Conservation (phyloP, 768 basidiomycete species). For the Pleurotus eryngii region DNA sequence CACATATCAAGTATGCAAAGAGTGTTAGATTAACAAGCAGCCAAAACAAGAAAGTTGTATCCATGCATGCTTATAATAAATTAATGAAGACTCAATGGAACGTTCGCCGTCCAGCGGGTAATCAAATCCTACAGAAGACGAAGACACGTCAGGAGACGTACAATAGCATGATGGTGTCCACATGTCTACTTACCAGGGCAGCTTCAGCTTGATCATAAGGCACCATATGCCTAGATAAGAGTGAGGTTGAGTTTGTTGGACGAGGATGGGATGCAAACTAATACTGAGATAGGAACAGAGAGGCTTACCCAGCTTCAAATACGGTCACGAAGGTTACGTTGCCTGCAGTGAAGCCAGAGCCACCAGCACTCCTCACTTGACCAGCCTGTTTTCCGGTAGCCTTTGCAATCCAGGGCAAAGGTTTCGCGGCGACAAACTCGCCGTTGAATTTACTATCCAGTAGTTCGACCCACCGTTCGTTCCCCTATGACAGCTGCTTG, state of each 20-base stretch:
- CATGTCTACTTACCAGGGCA: conserved; percentile 53
- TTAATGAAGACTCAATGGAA: conserved; percentile 35
- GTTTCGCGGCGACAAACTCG: conserved; percentile 51
- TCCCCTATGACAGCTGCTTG: conserved; percentile 45
- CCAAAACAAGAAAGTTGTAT: too few relatives aligned
- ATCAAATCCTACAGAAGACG: conserved; percentile 46
- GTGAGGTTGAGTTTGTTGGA: conserved; percentile 2
- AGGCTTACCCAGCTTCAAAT: conserved; percentile 72
- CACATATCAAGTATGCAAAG: too few relatives aligned
- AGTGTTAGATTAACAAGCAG: too few relatives aligned
- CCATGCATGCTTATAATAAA: not conserved
- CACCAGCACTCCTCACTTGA: conserved; percentile 66
- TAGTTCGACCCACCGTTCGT: conserved; percentile 69
- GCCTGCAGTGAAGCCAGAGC: conserved; percentile 63
- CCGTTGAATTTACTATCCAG: conserved; percentile 59
- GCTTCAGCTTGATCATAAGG: conserved; percentile 89
- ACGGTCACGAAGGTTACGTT: conserved; percentile 82
- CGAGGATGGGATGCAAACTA: not conserved
- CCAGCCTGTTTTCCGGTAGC: conserved; percentile 58
- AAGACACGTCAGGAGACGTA: not conserved
- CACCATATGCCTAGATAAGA: conserved; percentile 70
- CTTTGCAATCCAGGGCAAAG: conserved; percentile 55
- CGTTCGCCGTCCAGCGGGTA: conserved; percentile 54
- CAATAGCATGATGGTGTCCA: not conserved
- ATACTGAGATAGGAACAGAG: not conserved